A percentile compares a stretch with the other conserved stretches of the same genome.
Evolutionary conservation across 495 filamentous ascomycete genomes (phyloP).

Genomic region (Chaetomium cochliodes): DNA sequence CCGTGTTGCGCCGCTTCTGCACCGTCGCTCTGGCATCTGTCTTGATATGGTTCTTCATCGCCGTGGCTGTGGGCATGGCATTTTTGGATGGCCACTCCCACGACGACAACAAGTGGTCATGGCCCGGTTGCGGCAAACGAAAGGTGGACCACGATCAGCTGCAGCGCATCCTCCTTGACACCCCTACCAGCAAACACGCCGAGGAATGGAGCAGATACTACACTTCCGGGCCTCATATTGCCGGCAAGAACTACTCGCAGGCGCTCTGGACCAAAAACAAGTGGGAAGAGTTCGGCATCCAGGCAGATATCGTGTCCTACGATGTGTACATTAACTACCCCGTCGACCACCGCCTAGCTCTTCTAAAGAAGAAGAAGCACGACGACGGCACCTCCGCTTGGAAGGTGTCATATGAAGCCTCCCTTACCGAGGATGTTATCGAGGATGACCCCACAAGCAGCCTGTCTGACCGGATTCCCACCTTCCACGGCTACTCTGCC

Average conservation of each 20-base stretch:
- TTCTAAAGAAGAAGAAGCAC: conserved; percentile 65
- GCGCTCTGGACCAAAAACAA: conserved; percentile 82
- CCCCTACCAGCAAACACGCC: conserved; percentile 65
- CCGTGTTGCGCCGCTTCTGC: conserved; percentile 68
- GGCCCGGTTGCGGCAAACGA: conserved; percentile 41
- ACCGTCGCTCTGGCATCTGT: conserved; percentile 57
- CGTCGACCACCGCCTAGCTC: conserved; percentile 69
- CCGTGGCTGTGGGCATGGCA: conserved; percentile 60
- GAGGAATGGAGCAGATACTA: conserved; percentile 90
- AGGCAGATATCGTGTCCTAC: conserved; percentile 71
- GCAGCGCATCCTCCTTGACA: conserved; percentile 65
- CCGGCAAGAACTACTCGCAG: conserved; percentile 82
- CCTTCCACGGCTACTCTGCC: conserved; percentile 94
- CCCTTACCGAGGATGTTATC: conserved; percentile 81
- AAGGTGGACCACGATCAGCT: conserved; percentile 63
- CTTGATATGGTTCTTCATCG: conserved; percentile 56
- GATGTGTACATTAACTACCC: conserved; percentile 94
- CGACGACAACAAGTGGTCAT: conserved; percentile 42
- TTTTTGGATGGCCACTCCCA: conserved; percentile 37
- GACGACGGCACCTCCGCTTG: conserved; percentile 40
- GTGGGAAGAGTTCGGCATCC: conserved; percentile 82
- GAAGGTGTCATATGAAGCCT: conserved; percentile 74
- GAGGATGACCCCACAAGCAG: conserved; percentile 77
- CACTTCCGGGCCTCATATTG: conserved; percentile 82
- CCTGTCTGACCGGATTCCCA: conserved; percentile 73